Base-by-base conservation (phyloP, 495 filamentous ascomycete genomes). In the Annulohypoxylon stygium region DNA sequence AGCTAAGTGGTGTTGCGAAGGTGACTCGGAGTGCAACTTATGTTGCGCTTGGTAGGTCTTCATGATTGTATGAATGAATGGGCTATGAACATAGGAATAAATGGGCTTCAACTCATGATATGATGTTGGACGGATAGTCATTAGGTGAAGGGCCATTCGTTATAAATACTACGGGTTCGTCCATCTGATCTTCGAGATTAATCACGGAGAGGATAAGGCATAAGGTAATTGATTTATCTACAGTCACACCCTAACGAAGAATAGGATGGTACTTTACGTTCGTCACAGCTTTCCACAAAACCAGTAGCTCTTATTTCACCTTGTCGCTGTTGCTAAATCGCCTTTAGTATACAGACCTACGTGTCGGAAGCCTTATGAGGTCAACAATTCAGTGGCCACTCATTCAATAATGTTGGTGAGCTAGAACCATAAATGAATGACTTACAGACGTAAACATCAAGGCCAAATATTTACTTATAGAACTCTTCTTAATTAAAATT, bases 351-450 rank as follows among this genome's bases (percentile, higher is more conserved):
- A 51, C 4, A 51, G 3, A 51, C 48, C 10, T 10, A 26, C 23
- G 10, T 51, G 20, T 26, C 12, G 4, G 18, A 14, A 3, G 23
- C 1, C 45, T 16, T 20, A 2, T 26, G 12, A 26, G 11, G 23
- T 5, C 3, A 2, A 4, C 48, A 9, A 12, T 3, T 51, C 4
- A 26, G 18, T 25, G 10, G 7, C 8, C 8, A 14, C 48, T 51
- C 3, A 3, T 23, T 23, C 11, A 51, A 26, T 26, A 18, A 51
- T 10, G 18, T 26, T 51, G 23, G 48, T 54, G 50, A 54, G 50
- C 11, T 54, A 10, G 50, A 54, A 33, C 7, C 11, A 54, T 54
- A 23, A 54, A 54, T 54, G 50, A 54, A 54, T n/a, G 34, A 7
- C 12, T 14, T 3, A n/a, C 12, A 33, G 25, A n/a, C 50, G 20